A percentile compares a stretch with the other conserved stretches of the same genome.
Conservation (phyloP, 441 rosid species). For the Adansonia rubrostipa region DNA sequence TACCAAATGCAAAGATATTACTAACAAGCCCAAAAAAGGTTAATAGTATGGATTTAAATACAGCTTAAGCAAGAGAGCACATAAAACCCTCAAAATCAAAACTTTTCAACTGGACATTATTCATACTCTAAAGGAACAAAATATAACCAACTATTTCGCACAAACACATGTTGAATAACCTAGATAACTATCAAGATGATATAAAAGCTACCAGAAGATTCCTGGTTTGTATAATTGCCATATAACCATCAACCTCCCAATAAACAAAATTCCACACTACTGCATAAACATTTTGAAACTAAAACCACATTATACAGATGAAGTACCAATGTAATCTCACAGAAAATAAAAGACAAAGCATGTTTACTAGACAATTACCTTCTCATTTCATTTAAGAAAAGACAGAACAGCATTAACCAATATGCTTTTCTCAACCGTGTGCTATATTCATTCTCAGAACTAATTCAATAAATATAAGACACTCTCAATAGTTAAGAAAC, state of each 20-base stretch:
- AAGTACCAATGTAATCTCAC: background rate
- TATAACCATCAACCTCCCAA: too few relatives aligned
- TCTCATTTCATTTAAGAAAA: background rate
- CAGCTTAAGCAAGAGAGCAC: background rate
- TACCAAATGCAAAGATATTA: background rate
- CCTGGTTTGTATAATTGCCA: too few relatives aligned
- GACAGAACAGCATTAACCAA: background rate
- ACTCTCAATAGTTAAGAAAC: background rate
- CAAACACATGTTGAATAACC: background rate
- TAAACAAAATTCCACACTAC: too few relatives aligned
- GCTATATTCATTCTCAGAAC: background rate
- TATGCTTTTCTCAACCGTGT: background rate
- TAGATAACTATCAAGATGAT: too few relatives aligned
- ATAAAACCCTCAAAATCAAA: background rate
- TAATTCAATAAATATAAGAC: background rate
- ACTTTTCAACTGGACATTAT: background rate
- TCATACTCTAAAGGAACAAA: background rate
- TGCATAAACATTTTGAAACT: too few relatives aligned
- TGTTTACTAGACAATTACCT: background rate
- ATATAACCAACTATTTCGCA: too few relatives aligned
- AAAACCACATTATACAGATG: too few relatives aligned
- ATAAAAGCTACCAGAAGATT: too few relatives aligned
- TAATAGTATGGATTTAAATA: background rate
- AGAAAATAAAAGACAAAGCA: background rate
- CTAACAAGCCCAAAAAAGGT: background rate